Evolutionary conservation across 257 asterid species (phyloP).

Genomic region (Linderniella brevidens): DNA sequence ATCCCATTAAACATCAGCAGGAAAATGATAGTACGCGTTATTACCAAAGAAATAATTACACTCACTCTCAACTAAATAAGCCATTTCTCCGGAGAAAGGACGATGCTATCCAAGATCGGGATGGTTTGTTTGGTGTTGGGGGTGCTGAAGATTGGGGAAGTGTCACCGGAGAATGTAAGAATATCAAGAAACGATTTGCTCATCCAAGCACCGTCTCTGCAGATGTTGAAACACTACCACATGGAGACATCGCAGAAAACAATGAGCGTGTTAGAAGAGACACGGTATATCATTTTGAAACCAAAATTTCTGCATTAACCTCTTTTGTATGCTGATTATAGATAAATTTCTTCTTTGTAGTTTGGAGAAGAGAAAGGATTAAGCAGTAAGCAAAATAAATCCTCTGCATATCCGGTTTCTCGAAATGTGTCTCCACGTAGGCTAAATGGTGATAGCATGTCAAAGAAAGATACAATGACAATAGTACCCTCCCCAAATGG

Average conservation of each 20-base stretch:
- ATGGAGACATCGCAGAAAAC: slow-evolving; percentile 11
- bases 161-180: slow-evolving; percentile 23
- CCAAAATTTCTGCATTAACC: no score
- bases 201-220: slow-evolving; percentile 6
- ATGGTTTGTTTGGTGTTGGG: slow-evolving; percentile 10
- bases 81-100: slow-evolving; percentile 11
- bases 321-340: no score
- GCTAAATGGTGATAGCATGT: no score
- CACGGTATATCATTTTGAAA: no score
- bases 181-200: slow-evolving; percentile 12
- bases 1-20: slow-evolving; percentile 16
- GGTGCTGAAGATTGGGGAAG: slow-evolving; percentile 23
- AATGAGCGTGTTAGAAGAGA: not conserved
- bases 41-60: slow-evolving; percentile 5
- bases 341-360: no score
- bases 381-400: no score
- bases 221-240: slow-evolving; percentile 10
- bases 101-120: slow-evolving; percentile 10
- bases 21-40: slow-evolving; percentile 11
- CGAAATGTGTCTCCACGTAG: no score
- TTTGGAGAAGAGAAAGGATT: no score
- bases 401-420: no score
- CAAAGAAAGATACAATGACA: no score
- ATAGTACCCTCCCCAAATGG: not conserved
- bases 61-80: not conserved